Evolutionary conservation across 495 filamentous ascomycete species (phyloP).

Genomic region (Aspergillus nanangensis): DNA sequence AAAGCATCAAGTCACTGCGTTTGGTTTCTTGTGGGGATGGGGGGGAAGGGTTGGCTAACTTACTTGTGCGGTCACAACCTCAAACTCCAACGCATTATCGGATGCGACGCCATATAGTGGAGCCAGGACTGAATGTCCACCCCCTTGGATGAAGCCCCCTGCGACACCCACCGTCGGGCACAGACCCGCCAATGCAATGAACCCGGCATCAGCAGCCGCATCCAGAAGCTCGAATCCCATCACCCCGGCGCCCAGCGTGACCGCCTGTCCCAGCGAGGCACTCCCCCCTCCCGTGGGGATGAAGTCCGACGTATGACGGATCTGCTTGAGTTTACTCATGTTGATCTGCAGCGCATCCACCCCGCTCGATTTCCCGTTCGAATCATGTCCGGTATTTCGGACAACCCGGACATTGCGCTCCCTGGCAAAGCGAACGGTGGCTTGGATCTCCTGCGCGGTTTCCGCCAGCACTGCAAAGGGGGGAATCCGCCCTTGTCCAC

Average conservation of each 20-base stretch:
- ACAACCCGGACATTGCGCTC: slow-evolving; percentile 47
- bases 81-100: slow-evolving; percentile 14
- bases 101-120: slow-evolving; percentile 7
- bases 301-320: slow-evolving; percentile 24
- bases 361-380: slow-evolving; percentile 43
- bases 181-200: slow-evolving; percentile 6
- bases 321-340: slow-evolving; percentile 39
- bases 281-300: slow-evolving; percentile 20
- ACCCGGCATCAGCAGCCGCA: background rate
- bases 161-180: slow-evolving; percentile 13
- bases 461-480: slow-evolving; percentile 1
- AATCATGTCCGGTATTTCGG: slow-evolving; percentile 66
- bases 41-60: slow-evolving; percentile 6
- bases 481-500: slow-evolving; percentile 3
- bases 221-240: slow-evolving; percentile 29
- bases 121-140: slow-evolving; percentile 4
- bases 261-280: slow-evolving; percentile 7
- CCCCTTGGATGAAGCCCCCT: slow-evolving; percentile 16
- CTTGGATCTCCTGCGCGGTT: slow-evolving; percentile 30
- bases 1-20: slow-evolving; percentile 1
- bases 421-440: slow-evolving; percentile 48
- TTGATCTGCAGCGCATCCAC: slow-evolving; percentile 45
- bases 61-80: slow-evolving; percentile 43
- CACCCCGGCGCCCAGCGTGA: slow-evolving; percentile 3
- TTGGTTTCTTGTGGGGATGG: background rate